phyloP scores from a whole-genome alignment of 2,329 filamentous ascomycete species.

The Elsinoe necatrix region DNA sequence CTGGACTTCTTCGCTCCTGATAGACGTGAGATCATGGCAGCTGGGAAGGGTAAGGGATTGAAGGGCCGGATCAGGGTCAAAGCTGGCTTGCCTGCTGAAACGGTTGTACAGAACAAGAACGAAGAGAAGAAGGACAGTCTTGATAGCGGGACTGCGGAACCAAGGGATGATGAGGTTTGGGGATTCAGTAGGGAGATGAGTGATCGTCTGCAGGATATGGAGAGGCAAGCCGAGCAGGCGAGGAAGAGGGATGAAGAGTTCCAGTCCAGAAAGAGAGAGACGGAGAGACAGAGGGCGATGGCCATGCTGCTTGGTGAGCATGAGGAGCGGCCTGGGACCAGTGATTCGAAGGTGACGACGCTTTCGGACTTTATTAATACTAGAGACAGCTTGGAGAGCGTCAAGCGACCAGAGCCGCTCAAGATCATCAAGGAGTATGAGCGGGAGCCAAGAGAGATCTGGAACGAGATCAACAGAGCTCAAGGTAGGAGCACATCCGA shows the following conservation, averaged over 20 bases:
- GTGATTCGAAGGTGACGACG: conserved; percentile 7
- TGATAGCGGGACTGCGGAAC: neutral
- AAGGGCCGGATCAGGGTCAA: conserved; percentile 7
- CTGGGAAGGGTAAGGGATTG: neutral
- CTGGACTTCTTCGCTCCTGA: conserved; percentile 10
- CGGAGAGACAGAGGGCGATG: conserved; percentile 5
- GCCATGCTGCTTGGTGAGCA: neutral
- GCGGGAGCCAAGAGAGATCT: conserved; percentile 4
- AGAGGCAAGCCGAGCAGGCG: neutral
- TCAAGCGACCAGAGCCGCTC: neutral
- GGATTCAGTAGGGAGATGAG: neutral
- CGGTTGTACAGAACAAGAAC: neutral
- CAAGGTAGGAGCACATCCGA: conserved; percentile 1
- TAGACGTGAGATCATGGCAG: neutral
- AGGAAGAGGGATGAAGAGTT: neutral
- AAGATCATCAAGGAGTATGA: neutral
- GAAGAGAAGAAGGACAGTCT: neutral
- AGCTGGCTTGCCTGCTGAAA: neutral
- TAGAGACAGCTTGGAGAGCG: conserved; percentile 8
- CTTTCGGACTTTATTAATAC: conserved; percentile 8
- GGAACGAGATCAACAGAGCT: conserved; percentile 1
- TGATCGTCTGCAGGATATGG: neutral
- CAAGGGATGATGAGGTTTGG: neutral
- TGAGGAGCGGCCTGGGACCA: neutral
- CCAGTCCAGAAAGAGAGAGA: neutral